These are phyloP conservation scores for Quercus wislizeni DNA, from an alignment of 306 rosid species.

Conservation along the genomic window DNA sequence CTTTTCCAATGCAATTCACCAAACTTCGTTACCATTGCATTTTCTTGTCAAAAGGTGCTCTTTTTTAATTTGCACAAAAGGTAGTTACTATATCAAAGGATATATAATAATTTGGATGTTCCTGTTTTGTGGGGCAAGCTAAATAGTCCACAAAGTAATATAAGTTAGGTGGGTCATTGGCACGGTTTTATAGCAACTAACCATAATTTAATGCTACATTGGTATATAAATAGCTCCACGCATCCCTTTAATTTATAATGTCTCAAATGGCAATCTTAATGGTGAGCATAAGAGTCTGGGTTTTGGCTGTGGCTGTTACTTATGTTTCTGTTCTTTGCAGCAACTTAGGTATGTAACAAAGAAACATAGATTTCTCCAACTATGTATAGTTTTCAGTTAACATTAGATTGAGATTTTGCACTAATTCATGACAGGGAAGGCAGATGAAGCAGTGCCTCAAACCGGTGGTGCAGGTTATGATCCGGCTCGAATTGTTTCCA, in stretches of 20 bases:
- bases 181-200: slow-evolving; percentile 21
- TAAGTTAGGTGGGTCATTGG: slow-evolving; percentile 28
- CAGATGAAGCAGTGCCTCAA: slow-evolving; percentile 33
- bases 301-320: slow-evolving; percentile 38
- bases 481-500: slow-evolving; percentile 61
- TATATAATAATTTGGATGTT: not conserved
- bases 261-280: slow-evolving; percentile 36
- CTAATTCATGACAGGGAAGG: slow-evolving; percentile 38
- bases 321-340: slow-evolving; percentile 27
- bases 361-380: not conserved
- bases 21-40: slow-evolving; percentile 14
- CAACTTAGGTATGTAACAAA: slow-evolving; percentile 39
- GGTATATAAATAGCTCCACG: slow-evolving; percentile 20
- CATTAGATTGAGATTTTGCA: not conserved
- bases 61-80: not conserved
- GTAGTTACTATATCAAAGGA: no score
- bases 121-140: not conserved
- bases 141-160: not conserved
- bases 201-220: slow-evolving; percentile 5
- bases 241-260: not conserved
- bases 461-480: slow-evolving; percentile 26
- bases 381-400: not conserved
- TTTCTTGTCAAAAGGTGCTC: not conserved
- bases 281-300: slow-evolving; percentile 17
- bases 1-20: slow-evolving; percentile 28